Conservation (phyloP, 257 asterid species). For the Plantago elongata region DNA sequence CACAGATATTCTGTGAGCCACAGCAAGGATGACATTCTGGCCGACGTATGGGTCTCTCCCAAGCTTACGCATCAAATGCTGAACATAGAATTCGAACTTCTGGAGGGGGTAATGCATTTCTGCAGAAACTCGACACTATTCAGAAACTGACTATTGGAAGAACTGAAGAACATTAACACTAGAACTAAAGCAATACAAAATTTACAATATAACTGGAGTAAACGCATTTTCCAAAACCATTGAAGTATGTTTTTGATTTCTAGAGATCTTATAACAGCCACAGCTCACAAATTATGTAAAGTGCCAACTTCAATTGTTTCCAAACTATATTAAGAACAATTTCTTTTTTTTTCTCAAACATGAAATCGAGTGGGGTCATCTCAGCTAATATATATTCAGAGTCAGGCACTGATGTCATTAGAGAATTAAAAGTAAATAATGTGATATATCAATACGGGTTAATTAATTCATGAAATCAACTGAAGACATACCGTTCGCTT, state of each 20-base stretch:
- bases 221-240: constrained; percentile 12
- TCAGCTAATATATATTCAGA: background rate
- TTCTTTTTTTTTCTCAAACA: background rate
- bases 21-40: constrained; percentile 72
- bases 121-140: constrained; percentile 24
- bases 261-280: background rate
- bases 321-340: background rate
- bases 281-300: background rate
- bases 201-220: constrained; percentile 1
- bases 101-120: constrained; percentile 35
- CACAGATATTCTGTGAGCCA: constrained; percentile 71
- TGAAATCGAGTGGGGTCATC: background rate
- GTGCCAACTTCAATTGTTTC: background rate
- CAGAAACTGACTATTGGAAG: background rate
- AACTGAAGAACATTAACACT: constrained; percentile 1
- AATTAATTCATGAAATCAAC: background rate
- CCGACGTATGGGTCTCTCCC: constrained; percentile 75
- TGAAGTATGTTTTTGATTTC: background rate
- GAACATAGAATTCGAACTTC: constrained; percentile 48
- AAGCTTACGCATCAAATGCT: constrained; percentile 82
- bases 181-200: constrained; percentile 3
- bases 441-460: too few relatives aligned
- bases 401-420: background rate
- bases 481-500: constrained; percentile 47
- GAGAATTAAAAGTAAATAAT: too few relatives aligned